phyloP scores from a whole-genome alignment of 2,329 filamentous ascomycete species.

The Nemania diffusa region DNA sequence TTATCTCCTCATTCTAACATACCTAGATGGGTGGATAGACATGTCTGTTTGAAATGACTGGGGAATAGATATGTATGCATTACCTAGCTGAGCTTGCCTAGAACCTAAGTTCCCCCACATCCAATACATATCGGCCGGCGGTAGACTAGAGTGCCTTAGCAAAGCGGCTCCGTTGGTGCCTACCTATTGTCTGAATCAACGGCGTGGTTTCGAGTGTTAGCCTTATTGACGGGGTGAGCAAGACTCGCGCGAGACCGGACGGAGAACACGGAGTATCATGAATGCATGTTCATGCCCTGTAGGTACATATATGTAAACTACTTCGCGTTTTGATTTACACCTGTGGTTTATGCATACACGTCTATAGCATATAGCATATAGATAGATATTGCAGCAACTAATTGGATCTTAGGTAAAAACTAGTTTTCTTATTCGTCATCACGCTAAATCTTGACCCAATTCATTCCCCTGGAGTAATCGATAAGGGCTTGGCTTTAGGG shows the following conservation, averaged over 20 bases:
- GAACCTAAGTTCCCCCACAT: too few relatives aligned
- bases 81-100: too few relatives aligned
- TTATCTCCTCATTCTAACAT: too few relatives aligned
- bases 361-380: background rate
- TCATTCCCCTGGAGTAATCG: background rate
- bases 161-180: background rate
- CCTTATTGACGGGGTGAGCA: constrained; percentile 1
- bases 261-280: constrained; percentile 3
- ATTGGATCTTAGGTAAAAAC: background rate
- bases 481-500: constrained; percentile 5
- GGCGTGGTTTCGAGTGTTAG: constrained; percentile 2
- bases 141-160: background rate
- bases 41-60: background rate
- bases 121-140: too few relatives aligned
- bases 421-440: background rate
- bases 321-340: background rate
- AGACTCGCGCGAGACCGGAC: background rate
- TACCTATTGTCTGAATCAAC: constrained; percentile 21
- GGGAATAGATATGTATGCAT: too few relatives aligned
- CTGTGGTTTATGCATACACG: background rate
- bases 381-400: background rate
- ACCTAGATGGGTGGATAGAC: too few relatives aligned
- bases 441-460: background rate
- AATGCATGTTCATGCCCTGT: background rate
- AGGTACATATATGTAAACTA: background rate